Evolutionary conservation across 495 filamentous ascomycete genomes (phyloP).

Genomic region (Venustampulla echinocandica): DNA sequence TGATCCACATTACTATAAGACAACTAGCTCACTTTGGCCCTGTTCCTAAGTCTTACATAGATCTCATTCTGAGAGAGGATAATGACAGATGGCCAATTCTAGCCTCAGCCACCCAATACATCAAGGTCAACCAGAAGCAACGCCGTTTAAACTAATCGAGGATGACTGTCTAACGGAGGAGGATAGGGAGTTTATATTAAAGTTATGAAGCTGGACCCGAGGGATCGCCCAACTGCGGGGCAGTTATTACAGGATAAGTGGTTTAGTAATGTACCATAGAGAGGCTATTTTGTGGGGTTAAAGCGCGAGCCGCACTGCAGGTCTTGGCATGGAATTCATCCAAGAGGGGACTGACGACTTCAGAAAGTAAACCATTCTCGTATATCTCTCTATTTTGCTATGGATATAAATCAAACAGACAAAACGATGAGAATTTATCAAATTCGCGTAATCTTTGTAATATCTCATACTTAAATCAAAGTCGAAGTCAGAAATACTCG

Average conservation of each 20-base stretch:
- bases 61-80: slow-evolving; percentile 17
- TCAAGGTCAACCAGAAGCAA: no score
- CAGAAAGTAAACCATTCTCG: no score
- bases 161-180: slow-evolving; percentile 6
- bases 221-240: slow-evolving; percentile 27
- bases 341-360: no score
- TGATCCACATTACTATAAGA: slow-evolving; percentile 12
- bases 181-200: slow-evolving; percentile 26
- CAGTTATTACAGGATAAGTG: slow-evolving; percentile 20
- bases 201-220: slow-evolving; percentile 29
- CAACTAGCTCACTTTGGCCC: slow-evolving; percentile 15
- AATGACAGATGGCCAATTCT: slow-evolving; percentile 13
- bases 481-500: no score
- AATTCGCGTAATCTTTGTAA: no score
- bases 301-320: no score
- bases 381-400: no score
- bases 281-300: no score
- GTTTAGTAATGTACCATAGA: slow-evolving; percentile 15
- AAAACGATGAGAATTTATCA: no score
- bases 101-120: slow-evolving; percentile 14
- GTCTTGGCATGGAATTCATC: no score
- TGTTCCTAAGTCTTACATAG: slow-evolving; percentile 9
- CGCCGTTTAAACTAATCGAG: background rate
- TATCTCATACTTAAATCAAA: no score
- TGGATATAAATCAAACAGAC: no score